These are phyloP conservation scores for Beauveria pseudobassiana DNA, from an alignment of 2,329 filamentous ascomycete species.

Conservation along the genomic window DNA sequence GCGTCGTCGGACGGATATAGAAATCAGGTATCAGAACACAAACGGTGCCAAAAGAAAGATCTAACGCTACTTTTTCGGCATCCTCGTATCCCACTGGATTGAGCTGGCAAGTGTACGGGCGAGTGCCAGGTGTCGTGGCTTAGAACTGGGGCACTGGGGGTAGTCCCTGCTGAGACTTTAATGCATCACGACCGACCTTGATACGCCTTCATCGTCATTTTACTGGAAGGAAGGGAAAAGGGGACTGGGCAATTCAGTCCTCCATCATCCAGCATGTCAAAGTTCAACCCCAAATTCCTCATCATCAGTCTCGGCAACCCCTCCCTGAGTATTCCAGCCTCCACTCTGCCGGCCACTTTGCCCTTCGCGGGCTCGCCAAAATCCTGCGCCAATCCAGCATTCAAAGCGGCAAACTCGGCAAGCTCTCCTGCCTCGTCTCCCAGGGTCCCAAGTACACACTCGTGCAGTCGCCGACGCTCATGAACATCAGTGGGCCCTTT, in stretches of 20 bases:
- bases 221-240: background rate
- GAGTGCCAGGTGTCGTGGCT: background rate
- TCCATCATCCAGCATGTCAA: conserved; percentile 22
- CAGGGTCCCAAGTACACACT: conserved; percentile 51
- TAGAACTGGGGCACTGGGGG: background rate
- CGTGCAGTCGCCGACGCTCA: conserved; percentile 66
- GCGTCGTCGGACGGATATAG: background rate
- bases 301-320: conserved; percentile 83
- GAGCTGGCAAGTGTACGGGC: no score
- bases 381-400: conserved; percentile 41
- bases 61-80: no score
- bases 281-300: conserved; percentile 51
- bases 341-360: conserved; percentile 80
- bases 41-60: no score
- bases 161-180: background rate
- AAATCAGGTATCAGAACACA: no score
- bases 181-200: background rate
- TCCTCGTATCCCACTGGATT: background rate
- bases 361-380: conserved; percentile 55
- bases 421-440: conserved; percentile 43
- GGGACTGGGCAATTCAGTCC: background rate
- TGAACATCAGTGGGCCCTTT: conserved; percentile 78
- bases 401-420: conserved; percentile 37
- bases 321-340: conserved; percentile 66
- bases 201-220: background rate